phyloP scores from a whole-genome alignment of 805 yeast species.

The Ogataea thermomethanolica region DNA sequence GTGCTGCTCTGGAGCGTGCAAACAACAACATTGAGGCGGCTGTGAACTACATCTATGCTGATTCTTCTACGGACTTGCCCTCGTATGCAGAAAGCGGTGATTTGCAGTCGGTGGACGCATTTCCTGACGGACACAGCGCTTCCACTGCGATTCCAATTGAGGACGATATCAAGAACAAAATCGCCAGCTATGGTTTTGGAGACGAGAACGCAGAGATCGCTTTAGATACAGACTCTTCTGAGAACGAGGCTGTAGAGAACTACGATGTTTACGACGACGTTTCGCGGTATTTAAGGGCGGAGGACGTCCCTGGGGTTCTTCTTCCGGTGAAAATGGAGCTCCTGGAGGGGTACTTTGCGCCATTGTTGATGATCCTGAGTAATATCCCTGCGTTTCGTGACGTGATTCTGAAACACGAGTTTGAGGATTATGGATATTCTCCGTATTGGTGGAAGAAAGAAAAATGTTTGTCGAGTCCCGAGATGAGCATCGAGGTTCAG shows the following conservation, averaged over 20 bases:
- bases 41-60: conserved; percentile 34
- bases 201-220: conserved; percentile 1
- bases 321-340: conserved; percentile 33
- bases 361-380: conserved; percentile 39
- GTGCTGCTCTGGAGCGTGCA: conserved; percentile 35
- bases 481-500: conserved; percentile 37
- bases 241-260: conserved; percentile 3
- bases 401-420: conserved; percentile 30
- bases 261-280: conserved; percentile 35
- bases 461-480: conserved; percentile 24
- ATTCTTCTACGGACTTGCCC: conserved; percentile 13
- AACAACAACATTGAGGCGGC: conserved; percentile 36
- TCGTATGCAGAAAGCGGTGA: conserved; percentile 13
- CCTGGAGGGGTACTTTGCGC: conserved; percentile 40
- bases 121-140: conserved; percentile 12
- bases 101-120: conserved; percentile 3
- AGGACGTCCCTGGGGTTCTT: conserved; percentile 31
- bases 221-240: conserved; percentile 6
- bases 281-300: conserved; percentile 23
- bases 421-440: conserved; percentile 34
- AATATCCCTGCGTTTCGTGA: conserved; percentile 35
- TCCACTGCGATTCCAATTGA: conserved; percentile 23
- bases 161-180: conserved; percentile 23
- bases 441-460: conserved; percentile 40
- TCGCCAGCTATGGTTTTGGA: conserved; percentile 22